Percentiles rank a stretch among this genome's conserved stretches.
phyloP scores from a whole-genome alignment of 495 filamentous ascomycete species.

The Geoglossum glabrum region DNA sequence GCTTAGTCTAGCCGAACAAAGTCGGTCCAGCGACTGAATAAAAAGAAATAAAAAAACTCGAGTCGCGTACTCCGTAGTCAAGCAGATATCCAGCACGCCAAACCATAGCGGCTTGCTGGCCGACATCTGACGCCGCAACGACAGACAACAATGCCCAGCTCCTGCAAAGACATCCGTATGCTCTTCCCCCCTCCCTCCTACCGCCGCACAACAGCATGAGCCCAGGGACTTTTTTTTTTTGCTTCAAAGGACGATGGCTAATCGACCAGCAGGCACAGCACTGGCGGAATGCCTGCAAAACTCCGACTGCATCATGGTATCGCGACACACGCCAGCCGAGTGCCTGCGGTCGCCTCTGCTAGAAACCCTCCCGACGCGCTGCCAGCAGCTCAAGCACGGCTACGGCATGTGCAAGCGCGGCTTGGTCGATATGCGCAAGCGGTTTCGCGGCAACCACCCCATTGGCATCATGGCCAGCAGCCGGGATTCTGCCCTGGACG shows the following conservation, averaged over 20 bases:
- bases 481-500: constrained; percentile 9
- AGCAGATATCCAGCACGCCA: not conserved
- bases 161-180: constrained; percentile 90
- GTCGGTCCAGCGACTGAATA: too few relatives aligned
- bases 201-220: constrained; percentile 1
- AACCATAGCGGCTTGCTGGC: not conserved
- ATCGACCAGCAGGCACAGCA: constrained; percentile 44
- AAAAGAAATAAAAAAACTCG: not conserved
- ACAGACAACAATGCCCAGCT: constrained; percentile 66
- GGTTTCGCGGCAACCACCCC: constrained; percentile 90
- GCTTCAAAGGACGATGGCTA: too few relatives aligned
- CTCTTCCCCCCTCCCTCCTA: constrained; percentile 8
- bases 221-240: too few relatives aligned
- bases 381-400: constrained; percentile 81
- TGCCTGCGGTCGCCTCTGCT: constrained; percentile 64
- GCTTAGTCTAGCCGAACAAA: not conserved
- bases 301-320: constrained; percentile 83
- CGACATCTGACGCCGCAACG: too few relatives aligned
- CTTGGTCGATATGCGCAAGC: constrained; percentile 95
- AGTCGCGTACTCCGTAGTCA: too few relatives aligned
- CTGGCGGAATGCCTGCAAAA: constrained; percentile 85
- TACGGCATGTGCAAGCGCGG: constrained; percentile 92
- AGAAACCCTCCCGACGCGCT: constrained; percentile 62
- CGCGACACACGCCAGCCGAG: constrained; percentile 68
- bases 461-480: constrained; percentile 39